Evolutionary conservation across 129 eudicot species (phyloP), one percentile per base, ranked within the genome.

Genomic region (Arctium lappa): DNA sequence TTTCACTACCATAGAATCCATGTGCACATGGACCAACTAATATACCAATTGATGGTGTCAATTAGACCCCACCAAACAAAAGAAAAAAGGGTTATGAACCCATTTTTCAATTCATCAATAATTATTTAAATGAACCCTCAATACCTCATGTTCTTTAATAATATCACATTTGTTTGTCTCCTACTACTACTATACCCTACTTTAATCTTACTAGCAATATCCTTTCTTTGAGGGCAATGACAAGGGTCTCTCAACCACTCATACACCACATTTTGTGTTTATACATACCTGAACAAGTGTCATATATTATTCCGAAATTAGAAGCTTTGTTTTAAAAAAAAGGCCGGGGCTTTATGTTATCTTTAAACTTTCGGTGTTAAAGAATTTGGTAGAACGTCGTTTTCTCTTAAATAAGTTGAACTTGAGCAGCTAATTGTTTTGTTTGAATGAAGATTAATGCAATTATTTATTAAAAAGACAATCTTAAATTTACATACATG

Each of bases 21-120:
- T 84, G 80, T 84, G 87, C 84, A 84, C 84, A 84, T 84, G 87
- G 87, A 84, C 84, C 87, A 84, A 84, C 87, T 73, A 84, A 84
- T 79, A 73, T 63, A 84, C 80, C 87, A 84, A 84, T 79, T 79
- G 69, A 84, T 84, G 80, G 75, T 73, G 80, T 46, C 60, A 63
- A 72, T 79, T 66, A 73, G 84, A 65, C 87, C 87, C 87, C 84
- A 84, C 84, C 33, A 79, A 33, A 65, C 76, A 73, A 69, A 79
- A 84, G 80, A 34, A 56, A 42, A 79, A 82, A 74, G 63, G 63
- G 69, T 75, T 44, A 66, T 34, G 80, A 84, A 42, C 62, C 46
- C 62, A 63, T 65, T 60, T 60, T 84, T 84, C 72, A 73, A 33
- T 63, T 79, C 87, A 33, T 73, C 80, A 84, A 84, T 84, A 79